Percentiles rank a stretch among this genome's conserved stretches.
Evolutionary conservation across 352 stramenopile species (phyloP).

Genomic region (Globisporangium heterothallicum): DNA sequence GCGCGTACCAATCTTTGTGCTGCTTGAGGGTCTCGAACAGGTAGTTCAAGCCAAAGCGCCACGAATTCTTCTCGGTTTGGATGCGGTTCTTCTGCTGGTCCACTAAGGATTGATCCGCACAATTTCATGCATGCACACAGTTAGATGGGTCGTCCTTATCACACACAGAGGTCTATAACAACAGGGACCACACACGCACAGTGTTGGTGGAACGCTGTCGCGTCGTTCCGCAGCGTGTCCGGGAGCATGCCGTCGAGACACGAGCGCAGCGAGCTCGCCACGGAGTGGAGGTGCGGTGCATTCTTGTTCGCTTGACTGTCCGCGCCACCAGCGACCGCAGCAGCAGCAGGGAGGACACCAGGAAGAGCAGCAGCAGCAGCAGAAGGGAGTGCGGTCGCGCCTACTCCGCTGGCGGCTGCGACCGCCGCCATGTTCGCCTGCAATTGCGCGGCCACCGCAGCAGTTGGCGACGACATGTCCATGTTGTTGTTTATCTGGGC

Average conservation of each 20-base stretch:
- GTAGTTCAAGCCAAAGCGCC: conserved; percentile 86
- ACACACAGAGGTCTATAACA: not conserved
- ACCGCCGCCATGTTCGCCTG: not conserved
- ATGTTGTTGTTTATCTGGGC: no score
- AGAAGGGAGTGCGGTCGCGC: not conserved
- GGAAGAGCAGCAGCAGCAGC: not conserved
- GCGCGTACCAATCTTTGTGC: conserved; percentile 85
- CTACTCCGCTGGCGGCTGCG: not conserved
- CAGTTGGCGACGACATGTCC: not conserved
- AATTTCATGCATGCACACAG: conserved; percentile 1
- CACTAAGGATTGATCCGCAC: conserved; percentile 43
- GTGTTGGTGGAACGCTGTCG: conserved; percentile 65
- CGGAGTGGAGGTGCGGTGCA: conserved; percentile 74
- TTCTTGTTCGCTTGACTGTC: conserved; percentile 35
- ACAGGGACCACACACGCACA: conserved; percentile 24
- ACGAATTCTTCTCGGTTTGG: conserved; percentile 82
- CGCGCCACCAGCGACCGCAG: not conserved
- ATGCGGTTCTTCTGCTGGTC: conserved; percentile 67
- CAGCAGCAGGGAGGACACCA: not conserved
- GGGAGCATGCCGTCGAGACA: conserved; percentile 84
- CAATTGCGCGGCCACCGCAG: not conserved
- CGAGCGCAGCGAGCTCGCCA: conserved; percentile 74
- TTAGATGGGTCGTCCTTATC: conserved; percentile 4
- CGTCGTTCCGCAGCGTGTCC: conserved; percentile 79
- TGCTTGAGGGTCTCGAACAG: conserved; percentile 87